phyloP scores from a whole-genome alignment of 768 basidiomycete genomes.

The Leccinum broughii region DNA sequence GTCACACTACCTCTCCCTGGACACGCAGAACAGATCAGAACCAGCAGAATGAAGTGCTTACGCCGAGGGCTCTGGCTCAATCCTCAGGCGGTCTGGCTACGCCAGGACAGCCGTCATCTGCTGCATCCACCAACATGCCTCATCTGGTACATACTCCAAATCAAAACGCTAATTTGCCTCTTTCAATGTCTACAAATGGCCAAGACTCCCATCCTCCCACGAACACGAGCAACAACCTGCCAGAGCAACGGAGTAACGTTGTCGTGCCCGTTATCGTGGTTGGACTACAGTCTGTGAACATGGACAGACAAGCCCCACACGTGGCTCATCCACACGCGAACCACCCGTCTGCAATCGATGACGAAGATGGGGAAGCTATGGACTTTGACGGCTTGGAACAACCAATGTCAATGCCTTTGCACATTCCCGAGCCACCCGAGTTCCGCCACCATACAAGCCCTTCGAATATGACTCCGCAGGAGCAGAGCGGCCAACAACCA shows the following conservation, averaged over 20 bases:
- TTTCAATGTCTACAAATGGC: conserved; percentile 10
- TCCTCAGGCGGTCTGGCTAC: conserved; percentile 15
- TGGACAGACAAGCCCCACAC: conserved; percentile 38
- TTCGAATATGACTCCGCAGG: conserved; percentile 13
- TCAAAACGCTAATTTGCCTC: conserved; percentile 8
- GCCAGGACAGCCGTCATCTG: conserved; percentile 7
- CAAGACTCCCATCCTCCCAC: conserved; percentile 19
- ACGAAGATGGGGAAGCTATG: conserved; percentile 29
- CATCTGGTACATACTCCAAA: conserved; percentile 15
- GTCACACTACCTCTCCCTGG: conserved; percentile 20
- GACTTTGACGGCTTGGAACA: conserved; percentile 29
- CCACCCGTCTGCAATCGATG: conserved; percentile 17
- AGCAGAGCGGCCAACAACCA: conserved; percentile 19
- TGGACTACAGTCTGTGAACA: conserved; percentile 73
- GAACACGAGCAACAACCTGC: conserved; percentile 17
- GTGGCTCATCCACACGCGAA: conserved; percentile 16
- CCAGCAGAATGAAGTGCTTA: conserved; percentile 23
- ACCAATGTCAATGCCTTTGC: conserved; percentile 27
- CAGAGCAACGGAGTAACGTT: conserved; percentile 38
- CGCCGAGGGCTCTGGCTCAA: conserved; percentile 17
- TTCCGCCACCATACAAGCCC: conserved; percentile 18
- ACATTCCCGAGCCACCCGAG: conserved; percentile 29
- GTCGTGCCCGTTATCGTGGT: conserved; percentile 85
- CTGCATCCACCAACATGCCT: conserved; percentile 19
- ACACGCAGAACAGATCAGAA: conserved; percentile 14